A percentile compares a stretch with the other conserved stretches of the same genome.
phyloP scores from a whole-genome alignment of 2,329 filamentous ascomycete genomes.

The Gliomastix tumulicola region DNA sequence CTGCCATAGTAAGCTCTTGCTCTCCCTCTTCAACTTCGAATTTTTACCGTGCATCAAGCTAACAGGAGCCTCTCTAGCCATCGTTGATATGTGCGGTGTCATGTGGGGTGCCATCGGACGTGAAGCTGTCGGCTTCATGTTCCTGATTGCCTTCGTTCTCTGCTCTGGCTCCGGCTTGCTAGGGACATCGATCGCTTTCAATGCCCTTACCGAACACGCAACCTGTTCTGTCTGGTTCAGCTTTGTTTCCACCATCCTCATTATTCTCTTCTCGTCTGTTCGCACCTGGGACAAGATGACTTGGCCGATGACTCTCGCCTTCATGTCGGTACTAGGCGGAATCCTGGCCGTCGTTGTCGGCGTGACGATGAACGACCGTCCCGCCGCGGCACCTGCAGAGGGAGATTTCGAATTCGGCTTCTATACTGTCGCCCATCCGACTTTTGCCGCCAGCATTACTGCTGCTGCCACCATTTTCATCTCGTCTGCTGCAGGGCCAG shows the following conservation, averaged over 20 bases:
- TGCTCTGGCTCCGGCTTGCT: slow-evolving; percentile 29
- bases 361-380: slow-evolving; percentile 18
- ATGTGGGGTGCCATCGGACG: too few species aligned
- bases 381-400: slow-evolving; percentile 12
- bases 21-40: too few species aligned
- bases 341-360: slow-evolving; percentile 18
- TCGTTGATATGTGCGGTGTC: too few species aligned
- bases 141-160: slow-evolving; percentile 10
- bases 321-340: slow-evolving; percentile 11
- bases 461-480: slow-evolving; percentile 24
- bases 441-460: slow-evolving; percentile 18
- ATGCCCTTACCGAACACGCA: slow-evolving; percentile 28
- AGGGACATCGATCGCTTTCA: slow-evolving; percentile 29
- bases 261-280: slow-evolving; percentile 21
- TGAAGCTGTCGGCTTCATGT: slow-evolving; percentile 2
- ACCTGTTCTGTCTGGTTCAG: slow-evolving; percentile 31
- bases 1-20: too few species aligned
- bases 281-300: slow-evolving; percentile 20
- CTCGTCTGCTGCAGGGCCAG: slow-evolving; percentile 25
- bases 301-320: slow-evolving; percentile 22
- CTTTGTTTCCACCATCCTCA: slow-evolving; percentile 19
- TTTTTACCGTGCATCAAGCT: too few species aligned
- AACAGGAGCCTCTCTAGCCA: too few species aligned
- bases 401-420: slow-evolving; percentile 15
- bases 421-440: slow-evolving; percentile 17